Evolutionary conservation across 108 stramenopile genomes (phyloP).

Genomic region (Skeletonema costatum): DNA sequence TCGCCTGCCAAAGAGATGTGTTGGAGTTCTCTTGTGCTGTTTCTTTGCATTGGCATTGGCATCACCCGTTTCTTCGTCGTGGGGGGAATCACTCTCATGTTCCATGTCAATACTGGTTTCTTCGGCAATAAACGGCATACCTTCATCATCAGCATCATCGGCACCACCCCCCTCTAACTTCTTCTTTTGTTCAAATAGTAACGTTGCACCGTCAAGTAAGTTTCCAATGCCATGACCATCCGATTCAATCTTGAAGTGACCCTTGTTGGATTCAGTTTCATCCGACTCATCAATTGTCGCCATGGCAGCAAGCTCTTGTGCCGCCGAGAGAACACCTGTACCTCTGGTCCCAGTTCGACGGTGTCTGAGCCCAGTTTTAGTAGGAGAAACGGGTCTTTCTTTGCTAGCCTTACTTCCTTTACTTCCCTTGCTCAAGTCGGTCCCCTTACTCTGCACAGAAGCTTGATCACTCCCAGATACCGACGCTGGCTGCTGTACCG

Average conservation of each 20-base stretch:
- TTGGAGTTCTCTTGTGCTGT: background rate
- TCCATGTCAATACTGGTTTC: background rate
- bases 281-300: slow-evolving; percentile 18
- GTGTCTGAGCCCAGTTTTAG: slow-evolving; percentile 19
- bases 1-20: slow-evolving; percentile 2
- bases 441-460: background rate
- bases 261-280: background rate
- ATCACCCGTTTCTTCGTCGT: slow-evolving; percentile 40
- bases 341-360: slow-evolving; percentile 16
- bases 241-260: slow-evolving; percentile 2
- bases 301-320: slow-evolving; percentile 38
- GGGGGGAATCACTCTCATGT: slow-evolving; percentile 4
- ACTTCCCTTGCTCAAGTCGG: background rate
- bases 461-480: background rate
- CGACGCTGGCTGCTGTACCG: background rate
- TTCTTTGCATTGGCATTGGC: background rate
- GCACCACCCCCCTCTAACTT: background rate
- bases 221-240: slow-evolving; percentile 30
- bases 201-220: slow-evolving; percentile 25
- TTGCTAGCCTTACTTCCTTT: background rate
- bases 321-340: slow-evolving; percentile 15
- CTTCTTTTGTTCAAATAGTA: slow-evolving; percentile 15
- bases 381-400: background rate
- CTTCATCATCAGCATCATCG: background rate
- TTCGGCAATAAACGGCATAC: background rate